Percentiles rank a stretch among this genome's conserved stretches.
phyloP scores from a whole-genome alignment of 2,329 filamentous ascomycete genomes.

The Blumeria graminis region DNA sequence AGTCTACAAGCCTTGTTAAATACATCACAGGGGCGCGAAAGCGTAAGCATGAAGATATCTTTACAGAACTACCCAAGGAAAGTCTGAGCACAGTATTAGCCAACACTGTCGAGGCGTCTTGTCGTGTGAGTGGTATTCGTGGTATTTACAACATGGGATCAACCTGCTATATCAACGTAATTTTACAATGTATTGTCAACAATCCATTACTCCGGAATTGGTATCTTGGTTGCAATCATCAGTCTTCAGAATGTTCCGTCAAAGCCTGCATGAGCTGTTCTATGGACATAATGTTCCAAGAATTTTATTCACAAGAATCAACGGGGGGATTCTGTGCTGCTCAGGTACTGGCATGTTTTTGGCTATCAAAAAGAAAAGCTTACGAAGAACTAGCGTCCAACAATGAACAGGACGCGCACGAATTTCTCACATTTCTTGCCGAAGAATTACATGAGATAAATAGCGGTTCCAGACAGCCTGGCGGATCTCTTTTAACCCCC shows the following conservation, averaged over 20 bases:
- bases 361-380: slow-evolving; percentile 56
- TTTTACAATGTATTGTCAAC: slow-evolving; percentile 79
- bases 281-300: slow-evolving; percentile 51
- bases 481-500: slow-evolving; percentile 8
- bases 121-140: slow-evolving; percentile 65
- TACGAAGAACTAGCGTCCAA: slow-evolving; percentile 65
- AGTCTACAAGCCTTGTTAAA: slow-evolving; percentile 1
- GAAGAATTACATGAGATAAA: slow-evolving; percentile 77
- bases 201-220: slow-evolving; percentile 81
- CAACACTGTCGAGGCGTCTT: slow-evolving; percentile 61
- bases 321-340: slow-evolving; percentile 79
- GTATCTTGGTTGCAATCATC: slow-evolving; percentile 78
- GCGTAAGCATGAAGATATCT: slow-evolving; percentile 50
- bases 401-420: slow-evolving; percentile 88
- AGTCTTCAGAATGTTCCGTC: slow-evolving; percentile 40
- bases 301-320: slow-evolving; percentile 47
- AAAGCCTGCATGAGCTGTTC: slow-evolving; percentile 42
- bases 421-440: slow-evolving; percentile 88
- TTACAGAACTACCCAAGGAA: slow-evolving; percentile 38
- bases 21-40: slow-evolving; percentile 30
- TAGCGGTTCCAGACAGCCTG: slow-evolving; percentile 23
- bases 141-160: slow-evolving; percentile 96
- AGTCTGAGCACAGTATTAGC: slow-evolving; percentile 52
- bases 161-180: slow-evolving; percentile 94
- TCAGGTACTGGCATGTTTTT: slow-evolving; percentile 70